These are phyloP conservation scores for Aspergillus sp. DNA, from an alignment of 2,329 filamentous ascomycete genomes.

Conservation along the genomic window DNA sequence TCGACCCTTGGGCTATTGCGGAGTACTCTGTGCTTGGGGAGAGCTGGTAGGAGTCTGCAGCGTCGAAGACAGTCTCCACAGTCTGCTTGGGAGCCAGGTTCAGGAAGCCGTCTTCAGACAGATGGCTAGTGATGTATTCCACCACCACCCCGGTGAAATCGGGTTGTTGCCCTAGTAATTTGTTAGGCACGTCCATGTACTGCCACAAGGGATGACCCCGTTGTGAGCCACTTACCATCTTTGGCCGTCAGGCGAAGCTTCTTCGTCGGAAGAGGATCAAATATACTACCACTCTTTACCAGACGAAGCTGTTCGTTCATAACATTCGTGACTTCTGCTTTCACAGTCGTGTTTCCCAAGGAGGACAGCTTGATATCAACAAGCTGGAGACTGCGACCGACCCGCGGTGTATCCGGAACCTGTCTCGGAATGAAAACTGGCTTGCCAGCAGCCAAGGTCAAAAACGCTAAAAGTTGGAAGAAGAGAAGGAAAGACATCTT, in stretches of 20 bases:
- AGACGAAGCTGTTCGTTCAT: constrained; percentile 10
- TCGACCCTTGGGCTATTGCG: constrained; percentile 8
- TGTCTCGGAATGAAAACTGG: constrained; percentile 15
- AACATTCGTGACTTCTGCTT: constrained; percentile 12
- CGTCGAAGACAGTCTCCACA: constrained; percentile 13
- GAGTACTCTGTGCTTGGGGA: constrained; percentile 11
- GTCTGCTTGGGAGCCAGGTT: constrained; percentile 13
- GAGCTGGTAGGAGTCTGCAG: constrained; percentile 13
- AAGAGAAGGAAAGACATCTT: constrained; percentile 13
- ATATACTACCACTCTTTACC: constrained; percentile 13
- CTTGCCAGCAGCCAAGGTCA: constrained; percentile 19
- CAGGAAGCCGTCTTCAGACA: constrained; percentile 12
- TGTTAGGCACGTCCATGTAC: neutral
- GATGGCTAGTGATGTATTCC: constrained; percentile 12
- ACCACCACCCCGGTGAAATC: constrained; percentile 13
- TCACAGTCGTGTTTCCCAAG: constrained; percentile 14
- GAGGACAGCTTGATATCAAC: constrained; percentile 11
- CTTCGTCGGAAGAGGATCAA: constrained; percentile 12
- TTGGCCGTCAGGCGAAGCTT: constrained; percentile 11
- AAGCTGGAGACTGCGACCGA: constrained; percentile 1
- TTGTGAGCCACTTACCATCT: constrained; percentile 5
- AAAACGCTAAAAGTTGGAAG: constrained; percentile 12
- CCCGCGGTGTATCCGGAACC: constrained; percentile 12
- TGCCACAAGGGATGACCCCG: too few relatives aligned
- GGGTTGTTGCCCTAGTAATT: constrained; percentile 3